A percentile compares a stretch with the other conserved stretches of the same genome.
phyloP scores from a whole-genome alignment of 1,284 basidiomycete species.

The Abortiporus biennis region DNA sequence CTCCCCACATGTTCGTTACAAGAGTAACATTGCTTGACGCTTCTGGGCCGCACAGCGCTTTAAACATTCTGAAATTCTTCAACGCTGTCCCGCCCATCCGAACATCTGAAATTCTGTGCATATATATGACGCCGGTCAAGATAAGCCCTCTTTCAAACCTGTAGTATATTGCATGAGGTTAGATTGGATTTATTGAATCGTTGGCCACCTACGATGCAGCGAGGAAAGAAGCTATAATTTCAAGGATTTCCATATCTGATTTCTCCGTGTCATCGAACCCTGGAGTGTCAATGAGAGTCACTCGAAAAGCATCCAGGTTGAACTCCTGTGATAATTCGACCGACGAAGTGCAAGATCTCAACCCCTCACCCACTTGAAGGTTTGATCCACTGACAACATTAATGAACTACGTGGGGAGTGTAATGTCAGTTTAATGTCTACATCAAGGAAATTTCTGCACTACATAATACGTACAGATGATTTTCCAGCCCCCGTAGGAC shows the following conservation, averaged over 20 bases:
- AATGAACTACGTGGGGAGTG: slow-evolving; percentile 13
- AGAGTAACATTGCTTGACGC: slow-evolving; percentile 41
- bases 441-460: background rate
- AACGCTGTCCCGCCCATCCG: slow-evolving; percentile 40
- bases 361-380: slow-evolving; percentile 8
- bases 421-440: background rate
- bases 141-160: slow-evolving; percentile 31
- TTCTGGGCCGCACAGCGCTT: slow-evolving; percentile 39
- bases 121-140: slow-evolving; percentile 43
- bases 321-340: slow-evolving; percentile 25
- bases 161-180: background rate
- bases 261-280: slow-evolving; percentile 11
- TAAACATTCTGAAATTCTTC: slow-evolving; percentile 42
- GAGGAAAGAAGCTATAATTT: slow-evolving; percentile 8
- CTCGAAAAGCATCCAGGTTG: slow-evolving; percentile 20
- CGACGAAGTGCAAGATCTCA: slow-evolving; percentile 13
- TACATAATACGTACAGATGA: background rate
- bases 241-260: slow-evolving; percentile 10
- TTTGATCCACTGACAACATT: slow-evolving; percentile 13
- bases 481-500: slow-evolving; percentile 3
- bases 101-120: slow-evolving; percentile 46
- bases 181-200: background rate
- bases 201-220: slow-evolving; percentile 7
- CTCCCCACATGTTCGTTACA: slow-evolving; percentile 46
- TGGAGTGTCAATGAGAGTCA: slow-evolving; percentile 10